Base-by-base conservation (phyloP, 2,329 filamentous ascomycete genomes). In the Ophiocordyceps sinensis region DNA sequence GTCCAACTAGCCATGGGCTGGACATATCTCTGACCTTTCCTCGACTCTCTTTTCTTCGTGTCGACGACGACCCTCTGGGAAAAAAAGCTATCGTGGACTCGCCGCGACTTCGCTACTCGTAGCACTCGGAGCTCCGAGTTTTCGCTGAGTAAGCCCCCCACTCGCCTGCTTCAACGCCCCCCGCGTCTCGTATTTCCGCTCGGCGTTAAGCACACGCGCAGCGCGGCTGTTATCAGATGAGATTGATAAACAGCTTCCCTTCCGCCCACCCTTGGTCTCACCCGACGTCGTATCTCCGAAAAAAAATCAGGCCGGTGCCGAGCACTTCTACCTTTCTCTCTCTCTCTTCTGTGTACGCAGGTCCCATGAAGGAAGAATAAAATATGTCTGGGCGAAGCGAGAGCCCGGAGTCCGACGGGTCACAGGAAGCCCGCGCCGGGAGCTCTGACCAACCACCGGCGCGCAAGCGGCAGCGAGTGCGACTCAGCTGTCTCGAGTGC, bases 401-500 rank as follows among this genome's bases (percentile, higher is more conserved):
- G 48, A 62, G 55, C 49, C 57, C 60, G 49, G 60, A 63, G 30
- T 63, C 60, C 46, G 59, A 62, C 46, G 49, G 40, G 40, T 57
- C 55, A 45, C 47, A 44, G 43, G 56, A 45, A 39, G 52, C 51
- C 40, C 51, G 43, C 45, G 52, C 43, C n/a, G 43, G 44, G 37
- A 37, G 48, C 47, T 51, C 52, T 42, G 57, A 57, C 48, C 56
- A 62, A 38, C 56, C 52, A 42, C 60, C 60, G 36, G 59, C 71
- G 10, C 65, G 73, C 45, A 78, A 78, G 59, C 62, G 74, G 28
- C 74, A 77, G 60, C 66, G 74, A 31, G 70, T 77, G 37, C 64
- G 74, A 14, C 64, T 78, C 36, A 75, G 71, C 38, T 78, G 74
- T 47, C 65, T 77, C 35, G 73, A 77, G 50, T 78, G 74, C 49